phyloP scores from a whole-genome alignment of 768 basidiomycete genomes.

The Russula foetens region DNA sequence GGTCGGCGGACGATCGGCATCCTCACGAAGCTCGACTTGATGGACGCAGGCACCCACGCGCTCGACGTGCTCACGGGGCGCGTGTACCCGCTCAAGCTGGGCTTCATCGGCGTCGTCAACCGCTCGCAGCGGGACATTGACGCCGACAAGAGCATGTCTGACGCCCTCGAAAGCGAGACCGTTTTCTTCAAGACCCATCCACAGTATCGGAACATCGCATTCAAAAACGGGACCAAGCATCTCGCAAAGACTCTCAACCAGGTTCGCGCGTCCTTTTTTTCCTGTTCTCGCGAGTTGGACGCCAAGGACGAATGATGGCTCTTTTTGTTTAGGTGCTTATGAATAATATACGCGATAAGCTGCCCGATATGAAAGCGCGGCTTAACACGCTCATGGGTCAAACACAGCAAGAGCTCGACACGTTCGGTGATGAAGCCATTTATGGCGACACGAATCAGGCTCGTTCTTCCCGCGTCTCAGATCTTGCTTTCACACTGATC shows the following conservation, averaged over 20 bases:
- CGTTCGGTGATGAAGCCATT: conserved; percentile 89
- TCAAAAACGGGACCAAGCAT: conserved; percentile 96
- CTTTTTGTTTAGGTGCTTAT: conserved; percentile 64
- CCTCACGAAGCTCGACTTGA: conserved; percentile 93
- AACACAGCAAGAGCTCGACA: conserved; percentile 95
- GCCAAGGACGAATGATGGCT: background rate
- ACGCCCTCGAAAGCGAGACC: conserved; percentile 75
- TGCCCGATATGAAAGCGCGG: conserved; percentile 98
- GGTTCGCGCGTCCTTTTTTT: conserved; percentile 35
- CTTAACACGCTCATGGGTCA: conserved; percentile 98
- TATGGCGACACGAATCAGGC: conserved; percentile 88
- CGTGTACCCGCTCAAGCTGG: conserved; percentile 95
- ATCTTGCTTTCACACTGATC: background rate
- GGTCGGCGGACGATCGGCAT: conserved; percentile 95
- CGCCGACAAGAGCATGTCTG: conserved; percentile 71
- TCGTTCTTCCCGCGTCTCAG: background rate
- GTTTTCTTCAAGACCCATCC: conserved; percentile 90
- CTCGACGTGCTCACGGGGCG: conserved; percentile 93
- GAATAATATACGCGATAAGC: conserved; percentile 96
- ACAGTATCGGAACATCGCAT: conserved; percentile 91
- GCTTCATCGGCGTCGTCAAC: conserved; percentile 97
- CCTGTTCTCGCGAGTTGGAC: background rate
- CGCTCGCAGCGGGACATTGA: conserved; percentile 98
- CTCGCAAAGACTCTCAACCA: conserved; percentile 90
- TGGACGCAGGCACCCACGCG: conserved; percentile 99